Evolutionary conservation across 495 filamentous ascomycete genomes (phyloP).

Genomic region (Antarctomyces pellizariae): DNA sequence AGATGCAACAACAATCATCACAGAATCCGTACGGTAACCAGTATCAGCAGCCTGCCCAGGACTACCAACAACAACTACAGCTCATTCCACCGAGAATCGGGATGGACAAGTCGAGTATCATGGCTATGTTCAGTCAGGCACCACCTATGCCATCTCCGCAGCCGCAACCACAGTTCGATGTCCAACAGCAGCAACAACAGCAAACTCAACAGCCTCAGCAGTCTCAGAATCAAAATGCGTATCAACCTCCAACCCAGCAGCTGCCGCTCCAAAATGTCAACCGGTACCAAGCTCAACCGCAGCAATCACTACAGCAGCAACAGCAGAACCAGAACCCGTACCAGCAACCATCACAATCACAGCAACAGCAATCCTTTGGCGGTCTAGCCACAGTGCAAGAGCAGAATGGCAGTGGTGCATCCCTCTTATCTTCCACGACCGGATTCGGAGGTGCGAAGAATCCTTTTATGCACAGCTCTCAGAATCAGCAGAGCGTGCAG

Average conservation of each 20-base stretch:
- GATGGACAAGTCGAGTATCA: slow-evolving; percentile 22
- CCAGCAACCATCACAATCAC: slow-evolving; percentile 5
- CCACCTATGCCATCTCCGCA: slow-evolving; percentile 11
- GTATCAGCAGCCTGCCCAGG: slow-evolving; percentile 8
- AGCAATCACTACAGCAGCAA: slow-evolving; percentile 13
- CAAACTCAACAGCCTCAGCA: slow-evolving; percentile 16
- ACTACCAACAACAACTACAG: slow-evolving; percentile 15
- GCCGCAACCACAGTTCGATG: slow-evolving; percentile 16
- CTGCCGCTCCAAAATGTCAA: slow-evolving; percentile 9
- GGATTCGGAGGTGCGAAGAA: slow-evolving; percentile 20
- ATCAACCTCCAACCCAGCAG: slow-evolving; percentile 12
- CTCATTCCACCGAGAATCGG: too few species aligned
- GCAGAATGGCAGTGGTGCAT: slow-evolving; percentile 4
- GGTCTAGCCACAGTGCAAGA: slow-evolving; percentile 8
- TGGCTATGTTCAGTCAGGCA: slow-evolving; percentile 29
- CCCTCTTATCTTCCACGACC: slow-evolving; percentile 7
- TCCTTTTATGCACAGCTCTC: slow-evolving; percentile 25
- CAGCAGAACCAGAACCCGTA: slow-evolving; percentile 15
- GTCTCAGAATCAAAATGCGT: slow-evolving; percentile 16
- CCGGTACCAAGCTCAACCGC: slow-evolving; percentile 2
- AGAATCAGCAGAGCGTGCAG: too few species aligned
- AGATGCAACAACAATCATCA: slow-evolving; percentile 16
- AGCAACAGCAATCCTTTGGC: slow-evolving; percentile 18
- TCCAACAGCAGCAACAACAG: slow-evolving; percentile 16
- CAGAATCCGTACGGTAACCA: slow-evolving; percentile 7